Evolutionary conservation across 2,329 filamentous ascomycete genomes (phyloP).

Genomic region (Nectriaceae sp.): DNA sequence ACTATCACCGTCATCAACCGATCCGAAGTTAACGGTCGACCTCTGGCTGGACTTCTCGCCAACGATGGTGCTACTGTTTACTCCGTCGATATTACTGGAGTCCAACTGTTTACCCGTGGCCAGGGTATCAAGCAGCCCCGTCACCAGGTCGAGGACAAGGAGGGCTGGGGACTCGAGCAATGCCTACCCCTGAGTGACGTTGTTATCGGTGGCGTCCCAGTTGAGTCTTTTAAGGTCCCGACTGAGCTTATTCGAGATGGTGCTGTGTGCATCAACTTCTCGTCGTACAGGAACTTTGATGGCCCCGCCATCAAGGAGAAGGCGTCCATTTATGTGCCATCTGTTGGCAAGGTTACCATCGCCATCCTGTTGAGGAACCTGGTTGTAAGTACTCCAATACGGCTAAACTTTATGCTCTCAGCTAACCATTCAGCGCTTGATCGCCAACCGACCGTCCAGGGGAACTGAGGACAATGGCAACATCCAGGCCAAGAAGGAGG

Average conservation of each 20-base stretch:
- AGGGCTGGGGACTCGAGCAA: constrained; percentile 76
- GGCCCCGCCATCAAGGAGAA: constrained; percentile 86
- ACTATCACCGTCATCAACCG: constrained; percentile 97
- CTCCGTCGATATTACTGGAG: constrained; percentile 87
- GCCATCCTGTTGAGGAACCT: constrained; percentile 87
- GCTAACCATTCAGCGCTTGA: constrained; percentile 46
- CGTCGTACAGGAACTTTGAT: constrained; percentile 91
- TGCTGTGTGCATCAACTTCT: constrained; percentile 98
- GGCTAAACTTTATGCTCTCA: not conserved
- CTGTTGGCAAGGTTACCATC: constrained; percentile 97
- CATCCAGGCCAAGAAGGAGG: constrained; percentile 43
- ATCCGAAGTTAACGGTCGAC: constrained; percentile 91
- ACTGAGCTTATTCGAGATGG: constrained; percentile 82
- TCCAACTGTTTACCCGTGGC: constrained; percentile 90
- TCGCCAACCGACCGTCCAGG: constrained; percentile 50
- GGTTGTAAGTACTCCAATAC: constrained; percentile 60
- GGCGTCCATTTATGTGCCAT: constrained; percentile 94
- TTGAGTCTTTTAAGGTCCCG: constrained; percentile 86
- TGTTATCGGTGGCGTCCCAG: constrained; percentile 89
- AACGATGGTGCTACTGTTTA: constrained; percentile 97
- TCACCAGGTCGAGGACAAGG: constrained; percentile 85
- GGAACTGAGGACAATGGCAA: constrained; percentile 36
- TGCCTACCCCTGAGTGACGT: constrained; percentile 89
- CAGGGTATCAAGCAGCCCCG: constrained; percentile 81
- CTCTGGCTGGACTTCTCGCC: constrained; percentile 86